Percentiles rank a stretch among this genome's conserved stretches.
These are phyloP conservation scores for Claviceps capensis DNA, from an alignment of 2,329 filamentous ascomycete species.

Conservation along the genomic window DNA sequence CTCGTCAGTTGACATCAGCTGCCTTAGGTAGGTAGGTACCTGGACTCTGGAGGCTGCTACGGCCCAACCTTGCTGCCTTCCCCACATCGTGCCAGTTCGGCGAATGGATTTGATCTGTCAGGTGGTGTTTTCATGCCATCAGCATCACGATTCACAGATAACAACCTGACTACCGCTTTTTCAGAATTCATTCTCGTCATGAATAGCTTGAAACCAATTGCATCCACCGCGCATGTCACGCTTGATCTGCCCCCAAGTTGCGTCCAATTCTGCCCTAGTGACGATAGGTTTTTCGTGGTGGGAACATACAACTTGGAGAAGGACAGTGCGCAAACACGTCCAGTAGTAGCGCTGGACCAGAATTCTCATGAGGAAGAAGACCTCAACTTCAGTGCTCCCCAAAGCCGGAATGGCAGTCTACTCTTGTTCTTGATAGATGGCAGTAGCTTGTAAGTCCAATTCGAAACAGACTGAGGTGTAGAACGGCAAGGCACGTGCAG, in stretches of 20 bases:
- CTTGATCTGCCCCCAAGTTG: slow-evolving; percentile 63
- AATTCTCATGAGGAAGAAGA: slow-evolving; percentile 8
- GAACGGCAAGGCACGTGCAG: neutral
- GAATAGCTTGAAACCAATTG: slow-evolving; percentile 14
- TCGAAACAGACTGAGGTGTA: neutral
- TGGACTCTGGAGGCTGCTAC: no score
- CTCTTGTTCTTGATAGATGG: slow-evolving; percentile 47
- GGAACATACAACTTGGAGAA: slow-evolving; percentile 72
- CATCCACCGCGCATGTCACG: slow-evolving; percentile 33
- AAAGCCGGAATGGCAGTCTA: slow-evolving; percentile 61
- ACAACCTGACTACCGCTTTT: neutral
- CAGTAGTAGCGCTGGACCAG: slow-evolving; percentile 9
- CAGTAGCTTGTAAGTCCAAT: slow-evolving; percentile 39
- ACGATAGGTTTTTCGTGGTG: slow-evolving; percentile 56
- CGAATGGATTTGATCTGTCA: no score
- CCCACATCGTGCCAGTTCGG: neutral
- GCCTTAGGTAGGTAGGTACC: neutral
- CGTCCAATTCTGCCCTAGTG: slow-evolving; percentile 54
- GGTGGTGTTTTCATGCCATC: no score
- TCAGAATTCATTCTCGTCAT: slow-evolving; percentile 7
- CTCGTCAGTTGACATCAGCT: neutral
- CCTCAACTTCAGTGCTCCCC: slow-evolving; percentile 24
- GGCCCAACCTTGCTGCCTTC: neutral
- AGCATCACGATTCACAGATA: neutral
- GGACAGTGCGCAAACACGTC: slow-evolving; percentile 15